phyloP scores from a whole-genome alignment of 164 flowering plant species.

The Taxillus chinensis region DNA sequence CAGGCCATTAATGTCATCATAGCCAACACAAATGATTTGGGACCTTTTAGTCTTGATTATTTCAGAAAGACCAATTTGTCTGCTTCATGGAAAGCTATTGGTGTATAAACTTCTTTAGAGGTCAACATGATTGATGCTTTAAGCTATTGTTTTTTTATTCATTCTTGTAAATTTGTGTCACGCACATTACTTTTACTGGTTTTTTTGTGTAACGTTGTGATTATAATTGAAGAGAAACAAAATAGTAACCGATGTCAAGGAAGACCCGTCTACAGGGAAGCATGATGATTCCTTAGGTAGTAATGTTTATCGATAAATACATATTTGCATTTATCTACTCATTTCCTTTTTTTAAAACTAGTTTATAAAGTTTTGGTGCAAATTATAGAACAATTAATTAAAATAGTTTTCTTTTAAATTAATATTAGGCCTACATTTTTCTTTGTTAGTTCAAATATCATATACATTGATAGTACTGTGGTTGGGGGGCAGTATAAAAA shows the following conservation, averaged over 20 bases:
- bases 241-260: conserved; percentile 18
- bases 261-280: conserved; percentile 23
- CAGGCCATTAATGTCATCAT: conserved; percentile 65
- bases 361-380: too few relatives aligned
- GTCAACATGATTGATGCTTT: conserved; percentile 19
- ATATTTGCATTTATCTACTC: background rate
- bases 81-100: conserved; percentile 69
- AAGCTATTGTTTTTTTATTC: too few relatives aligned
- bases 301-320: background rate
- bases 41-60: conserved; percentile 72
- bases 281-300: conserved; percentile 20
- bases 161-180: background rate
- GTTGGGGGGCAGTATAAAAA: too few relatives aligned
- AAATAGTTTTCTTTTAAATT: too few relatives aligned
- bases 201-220: conserved; percentile 3
- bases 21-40: conserved; percentile 54
- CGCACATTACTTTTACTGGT: conserved; percentile 2
- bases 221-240: conserved; percentile 24
- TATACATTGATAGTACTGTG: too few relatives aligned
- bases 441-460: too few relatives aligned
- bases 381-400: too few relatives aligned
- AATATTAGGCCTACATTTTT: too few relatives aligned
- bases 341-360: background rate
- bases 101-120: conserved; percentile 31
- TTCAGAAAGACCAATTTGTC: conserved; percentile 46